Percentiles rank a stretch among this genome's conserved stretches.
Evolutionary conservation across 176 grass and related monocot species (phyloP).

Genomic region (Bonia amplexicaulis): DNA sequence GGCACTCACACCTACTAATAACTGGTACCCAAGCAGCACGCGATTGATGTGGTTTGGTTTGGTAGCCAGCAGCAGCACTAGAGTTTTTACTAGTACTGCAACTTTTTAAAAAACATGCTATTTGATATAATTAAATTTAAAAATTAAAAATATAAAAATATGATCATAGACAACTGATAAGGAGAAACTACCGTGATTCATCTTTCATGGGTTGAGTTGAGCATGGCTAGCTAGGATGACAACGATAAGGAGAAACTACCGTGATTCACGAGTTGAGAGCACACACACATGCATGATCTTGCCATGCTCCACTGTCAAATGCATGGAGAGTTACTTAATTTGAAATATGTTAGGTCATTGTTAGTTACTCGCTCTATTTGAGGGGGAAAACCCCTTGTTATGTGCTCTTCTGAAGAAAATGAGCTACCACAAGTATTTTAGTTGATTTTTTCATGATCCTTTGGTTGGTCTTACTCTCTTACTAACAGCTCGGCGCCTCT

Average conservation of each 20-base stretch:
- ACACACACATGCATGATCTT: background rate
- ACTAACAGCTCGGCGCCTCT: background rate
- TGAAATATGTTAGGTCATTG: background rate
- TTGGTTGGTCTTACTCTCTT: background rate
- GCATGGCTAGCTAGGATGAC: too few species aligned
- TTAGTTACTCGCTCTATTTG: background rate
- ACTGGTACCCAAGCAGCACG: background rate
- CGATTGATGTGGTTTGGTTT: constrained; percentile 3
- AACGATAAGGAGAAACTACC: background rate
- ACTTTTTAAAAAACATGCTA: too few species aligned
- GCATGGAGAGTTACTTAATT: background rate
- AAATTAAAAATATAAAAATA: too few species aligned
- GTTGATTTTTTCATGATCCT: background rate
- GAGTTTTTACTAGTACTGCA: background rate
- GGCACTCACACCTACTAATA: background rate
- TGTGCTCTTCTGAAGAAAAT: background rate
- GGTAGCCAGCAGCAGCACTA: background rate
- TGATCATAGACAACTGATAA: background rate
- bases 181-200: too few species aligned
- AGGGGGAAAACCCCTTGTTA: background rate
- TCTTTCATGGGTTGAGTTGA: background rate
- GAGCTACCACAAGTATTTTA: background rate
- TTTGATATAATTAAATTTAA: too few species aligned
- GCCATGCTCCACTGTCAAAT: background rate
- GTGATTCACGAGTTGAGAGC: too few species aligned